These are phyloP conservation scores for Omphalotus guepiniiformis DNA, from an alignment of 768 basidiomycete genomes.

Conservation along the genomic window DNA sequence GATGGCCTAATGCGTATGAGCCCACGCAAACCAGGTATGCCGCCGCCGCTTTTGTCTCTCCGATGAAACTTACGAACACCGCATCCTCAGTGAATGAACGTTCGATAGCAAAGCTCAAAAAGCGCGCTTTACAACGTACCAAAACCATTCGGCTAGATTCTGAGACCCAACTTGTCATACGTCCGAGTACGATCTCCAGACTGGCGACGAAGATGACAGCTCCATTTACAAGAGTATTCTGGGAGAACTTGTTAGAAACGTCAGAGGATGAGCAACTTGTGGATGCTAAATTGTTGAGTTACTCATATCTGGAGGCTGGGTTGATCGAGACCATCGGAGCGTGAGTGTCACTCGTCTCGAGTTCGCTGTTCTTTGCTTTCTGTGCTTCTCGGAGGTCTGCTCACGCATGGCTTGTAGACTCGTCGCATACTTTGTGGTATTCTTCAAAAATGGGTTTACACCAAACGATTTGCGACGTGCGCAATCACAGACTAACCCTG, in stretches of 20 bases:
- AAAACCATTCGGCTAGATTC: slow-evolving; percentile 50
- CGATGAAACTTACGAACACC: not conserved
- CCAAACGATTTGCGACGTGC: slow-evolving; percentile 51
- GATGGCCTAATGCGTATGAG: slow-evolving; percentile 66
- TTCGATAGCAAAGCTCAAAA: slow-evolving; percentile 51
- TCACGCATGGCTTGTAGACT: slow-evolving; percentile 29
- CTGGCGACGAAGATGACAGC: slow-evolving; percentile 35
- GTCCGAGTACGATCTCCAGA: slow-evolving; percentile 36
- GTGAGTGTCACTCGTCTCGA: slow-evolving; percentile 44
- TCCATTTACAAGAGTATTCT: slow-evolving; percentile 55
- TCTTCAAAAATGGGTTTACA: slow-evolving; percentile 57
- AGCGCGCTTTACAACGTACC: slow-evolving; percentile 52
- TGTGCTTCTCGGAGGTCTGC: not conserved
- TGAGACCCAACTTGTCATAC: slow-evolving; percentile 43
- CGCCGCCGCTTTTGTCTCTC: not conserved
- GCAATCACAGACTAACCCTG: no score
- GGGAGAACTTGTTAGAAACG: slow-evolving; percentile 52
- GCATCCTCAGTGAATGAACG: slow-evolving; percentile 44
- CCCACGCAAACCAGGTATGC: slow-evolving; percentile 60
- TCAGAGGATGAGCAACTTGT: slow-evolving; percentile 58
- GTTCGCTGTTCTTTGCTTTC: not conserved
- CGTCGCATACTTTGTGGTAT: slow-evolving; percentile 64
- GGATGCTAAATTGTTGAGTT: slow-evolving; percentile 57
- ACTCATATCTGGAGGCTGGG: slow-evolving; percentile 64
- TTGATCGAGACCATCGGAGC: slow-evolving; percentile 53